Evolutionary conservation across 2,329 filamentous ascomycete species (phyloP), one percentile per base, ranked within the genome.

Genomic region (Trichophyton rubrum): DNA sequence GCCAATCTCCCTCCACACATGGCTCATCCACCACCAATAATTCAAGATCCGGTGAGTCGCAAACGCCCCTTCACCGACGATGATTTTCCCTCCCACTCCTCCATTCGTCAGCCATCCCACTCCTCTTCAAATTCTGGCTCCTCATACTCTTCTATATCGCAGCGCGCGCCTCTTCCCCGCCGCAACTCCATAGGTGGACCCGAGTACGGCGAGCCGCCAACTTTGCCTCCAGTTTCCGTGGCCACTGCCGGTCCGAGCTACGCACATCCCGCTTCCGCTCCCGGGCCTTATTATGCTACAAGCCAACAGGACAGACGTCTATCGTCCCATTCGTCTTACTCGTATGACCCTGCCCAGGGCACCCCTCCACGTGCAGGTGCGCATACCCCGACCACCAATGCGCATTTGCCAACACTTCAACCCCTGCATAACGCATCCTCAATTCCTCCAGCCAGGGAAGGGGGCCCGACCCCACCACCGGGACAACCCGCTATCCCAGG

Each of bases 181-280:
- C 75, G 76, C 64, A 73, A 74, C 59, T 77, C 76, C 15, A 71
- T 72, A 56, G 71, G 72, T 51, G 74, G 73, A 43, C 78, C 73
- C 61, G 74, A 77, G 57, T 78, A 78, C 62, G 74, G 74, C n/a
- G 76, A 78, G 64, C 74, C 75, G 7, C 74, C 73, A 53, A 76
- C 75, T 59, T 69, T 78, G 35, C 75, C 77, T 35, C 76, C 77
- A 3, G 76, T 78, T 33, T 78, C 76, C 13, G 75, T 76, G 58
- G 71, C 75, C 22, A 72, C 72, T 11, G 74, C 75, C 51, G 70
- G 73, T 17, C 69, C 75, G 58, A 73, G 71, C 62, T 78, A 77
- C 66, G 73, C 74, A 58, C 74, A 75, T 30, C 51, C 61, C 62
- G 68, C 67, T 56, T 57, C 62, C 33, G 67, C 68, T 20, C 68